Conservation (phyloP, 2,329 filamentous ascomycete species). For the Fonsecaea monophora region DNA sequence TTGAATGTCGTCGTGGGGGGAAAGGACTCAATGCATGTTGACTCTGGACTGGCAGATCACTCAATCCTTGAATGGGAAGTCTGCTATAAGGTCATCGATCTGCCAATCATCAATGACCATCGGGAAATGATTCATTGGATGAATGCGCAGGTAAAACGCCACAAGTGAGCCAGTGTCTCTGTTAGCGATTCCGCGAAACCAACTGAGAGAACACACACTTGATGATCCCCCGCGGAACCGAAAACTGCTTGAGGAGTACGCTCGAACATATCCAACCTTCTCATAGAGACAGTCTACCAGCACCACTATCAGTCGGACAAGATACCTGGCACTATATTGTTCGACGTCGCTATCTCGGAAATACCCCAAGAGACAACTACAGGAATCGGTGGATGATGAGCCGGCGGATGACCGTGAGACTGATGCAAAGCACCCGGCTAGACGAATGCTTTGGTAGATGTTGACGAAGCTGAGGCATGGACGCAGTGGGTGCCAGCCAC, state of each 20-base stretch:
- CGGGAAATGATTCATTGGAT: constrained; percentile 24
- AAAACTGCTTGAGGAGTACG: not conserved
- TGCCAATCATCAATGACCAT: constrained; percentile 22
- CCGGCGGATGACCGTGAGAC: not conserved
- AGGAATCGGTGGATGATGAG: not conserved
- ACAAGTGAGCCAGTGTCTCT: not conserved
- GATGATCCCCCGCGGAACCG: not conserved
- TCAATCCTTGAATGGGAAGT: constrained; percentile 30
- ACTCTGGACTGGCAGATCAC: not conserved
- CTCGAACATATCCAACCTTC: not conserved
- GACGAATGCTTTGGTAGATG: not conserved
- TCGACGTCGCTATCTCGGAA: not conserved
- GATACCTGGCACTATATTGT: not conserved
- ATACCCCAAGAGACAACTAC: constrained; percentile 1
- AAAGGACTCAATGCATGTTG: not conserved
- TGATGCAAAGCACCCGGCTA: no score
- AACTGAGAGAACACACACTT: not conserved
- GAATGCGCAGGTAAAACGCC: constrained; percentile 13
- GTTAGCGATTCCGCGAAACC: not conserved
- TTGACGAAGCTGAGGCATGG: not conserved
- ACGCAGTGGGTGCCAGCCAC: no score
- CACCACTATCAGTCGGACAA: not conserved
- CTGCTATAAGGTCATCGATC: constrained; percentile 30
- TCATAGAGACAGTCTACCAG: not conserved
- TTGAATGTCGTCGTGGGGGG: constrained; percentile 24